Evolutionary conservation across 208 protist genomes (phyloP).

Genomic region (Tetramitus jugosus): DNA sequence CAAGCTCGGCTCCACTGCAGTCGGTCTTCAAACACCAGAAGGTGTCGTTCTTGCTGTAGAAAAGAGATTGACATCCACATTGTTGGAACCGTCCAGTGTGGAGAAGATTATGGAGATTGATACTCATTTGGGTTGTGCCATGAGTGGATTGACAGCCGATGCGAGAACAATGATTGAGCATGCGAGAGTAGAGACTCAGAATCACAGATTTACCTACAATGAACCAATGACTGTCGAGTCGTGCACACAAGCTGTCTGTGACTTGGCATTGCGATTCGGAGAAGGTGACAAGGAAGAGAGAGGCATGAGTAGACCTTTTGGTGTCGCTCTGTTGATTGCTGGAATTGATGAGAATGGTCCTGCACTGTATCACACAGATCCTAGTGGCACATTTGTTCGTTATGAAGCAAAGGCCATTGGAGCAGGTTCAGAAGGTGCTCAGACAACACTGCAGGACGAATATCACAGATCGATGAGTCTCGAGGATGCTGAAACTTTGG

Average conservation of each 20-base stretch:
- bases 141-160: constrained; percentile 96
- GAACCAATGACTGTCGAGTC: constrained; percentile 94
- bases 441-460: constrained; percentile 90
- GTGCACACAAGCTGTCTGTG: constrained; percentile 90
- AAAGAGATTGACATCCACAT: constrained; percentile 94
- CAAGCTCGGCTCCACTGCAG: constrained; percentile 92
- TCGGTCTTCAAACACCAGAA: constrained; percentile 93
- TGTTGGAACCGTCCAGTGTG: constrained; percentile 88
- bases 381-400: constrained; percentile 88
- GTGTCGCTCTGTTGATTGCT: constrained; percentile 95
- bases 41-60: constrained; percentile 98
- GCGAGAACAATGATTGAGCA: constrained; percentile 96
- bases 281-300: constrained; percentile 77
- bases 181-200: constrained; percentile 95
- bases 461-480: constrained; percentile 94
- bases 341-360: constrained; percentile 93
- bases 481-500: constrained; percentile 85
- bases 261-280: constrained; percentile 93
- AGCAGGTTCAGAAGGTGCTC: constrained; percentile 93
- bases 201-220: constrained; percentile 98
- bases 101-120: constrained; percentile 98
- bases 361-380: constrained; percentile 89
- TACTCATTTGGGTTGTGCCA: constrained; percentile 82
- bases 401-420: constrained; percentile 98
- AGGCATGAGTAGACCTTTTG: constrained; percentile 91